phyloP scores from a whole-genome alignment of 371 early-diverging fungal genomes.

The Entomophthora muscae region DNA sequence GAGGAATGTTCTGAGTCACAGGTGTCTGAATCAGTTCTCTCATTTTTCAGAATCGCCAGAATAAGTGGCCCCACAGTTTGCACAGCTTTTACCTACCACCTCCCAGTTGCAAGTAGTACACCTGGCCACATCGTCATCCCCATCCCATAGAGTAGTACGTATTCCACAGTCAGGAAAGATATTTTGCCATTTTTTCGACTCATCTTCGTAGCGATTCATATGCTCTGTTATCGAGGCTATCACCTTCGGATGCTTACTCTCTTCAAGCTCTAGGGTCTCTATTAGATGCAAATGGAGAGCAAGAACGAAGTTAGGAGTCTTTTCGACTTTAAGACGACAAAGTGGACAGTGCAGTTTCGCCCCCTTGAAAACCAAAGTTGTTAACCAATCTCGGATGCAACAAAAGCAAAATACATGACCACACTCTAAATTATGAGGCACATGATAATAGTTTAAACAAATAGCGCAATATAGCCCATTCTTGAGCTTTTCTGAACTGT shows the following conservation, averaged over 20 bases:
- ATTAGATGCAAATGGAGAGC: neutral
- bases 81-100: neutral
- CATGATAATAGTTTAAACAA: slow-evolving; percentile 2
- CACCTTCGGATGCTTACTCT: neutral
- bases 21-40: neutral
- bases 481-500: neutral
- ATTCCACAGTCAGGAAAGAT: slow-evolving; percentile 2
- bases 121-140: slow-evolving; percentile 1
- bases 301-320: neutral
- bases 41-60: neutral
- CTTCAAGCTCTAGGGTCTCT: neutral
- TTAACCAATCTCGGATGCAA: slow-evolving; percentile 1
- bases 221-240: neutral
- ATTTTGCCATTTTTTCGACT: neutral
- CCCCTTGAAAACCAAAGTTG: neutral
- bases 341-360: neutral
- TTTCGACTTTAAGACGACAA: neutral
- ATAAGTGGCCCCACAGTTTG: neutral
- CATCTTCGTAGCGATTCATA: neutral
- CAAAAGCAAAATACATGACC: slow-evolving; percentile 3
- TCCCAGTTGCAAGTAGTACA: slow-evolving; percentile 1
- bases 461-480: neutral
- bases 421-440: slow-evolving; percentile 3
- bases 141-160: slow-evolving; percentile 2
- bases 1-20: neutral